A percentile compares a stretch with the other conserved stretches of the same genome.
Evolutionary conservation across 768 basidiomycete genomes (phyloP).

Genomic region (Podaxis pistillaris): DNA sequence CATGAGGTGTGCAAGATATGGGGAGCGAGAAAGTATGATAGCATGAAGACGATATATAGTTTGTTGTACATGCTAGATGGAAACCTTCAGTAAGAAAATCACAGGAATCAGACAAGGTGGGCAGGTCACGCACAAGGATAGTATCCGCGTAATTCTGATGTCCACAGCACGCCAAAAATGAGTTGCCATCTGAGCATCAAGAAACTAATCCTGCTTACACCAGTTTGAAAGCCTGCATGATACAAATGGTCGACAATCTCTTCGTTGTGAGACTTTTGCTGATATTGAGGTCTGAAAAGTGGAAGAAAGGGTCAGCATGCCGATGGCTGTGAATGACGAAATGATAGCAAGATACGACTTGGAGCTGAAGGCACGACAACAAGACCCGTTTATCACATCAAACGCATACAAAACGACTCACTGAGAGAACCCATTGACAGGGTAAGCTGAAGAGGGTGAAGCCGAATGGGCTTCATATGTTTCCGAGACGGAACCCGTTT

Average conservation of each 20-base stretch:
- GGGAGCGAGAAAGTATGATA: slow-evolving; percentile 85
- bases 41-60: slow-evolving; percentile 76
- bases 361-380: slow-evolving; percentile 5
- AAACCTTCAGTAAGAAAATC: slow-evolving; percentile 11
- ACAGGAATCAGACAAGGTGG: slow-evolving; percentile 2
- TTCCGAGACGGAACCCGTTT: slow-evolving; percentile 32
- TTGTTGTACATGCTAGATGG: slow-evolving; percentile 66
- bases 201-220: slow-evolving; percentile 49
- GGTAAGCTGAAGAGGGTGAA: slow-evolving; percentile 41
- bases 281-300: slow-evolving; percentile 44
- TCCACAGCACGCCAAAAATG: slow-evolving; percentile 14
- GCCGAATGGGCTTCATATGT: slow-evolving; percentile 34
- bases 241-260: slow-evolving; percentile 78
- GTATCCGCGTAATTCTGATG: slow-evolving; percentile 80
- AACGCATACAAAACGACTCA: slow-evolving; percentile 35
- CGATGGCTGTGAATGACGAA: neutral
- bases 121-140: slow-evolving; percentile 54
- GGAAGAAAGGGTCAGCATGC: slow-evolving; percentile 17
- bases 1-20: slow-evolving; percentile 86
- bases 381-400: slow-evolving; percentile 2
- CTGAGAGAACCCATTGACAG: slow-evolving; percentile 58
- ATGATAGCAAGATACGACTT: slow-evolving; percentile 4
- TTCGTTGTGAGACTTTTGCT: slow-evolving; percentile 64
- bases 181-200: slow-evolving; percentile 17
- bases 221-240: slow-evolving; percentile 77